These are phyloP conservation scores for Trametes hirsuta DNA, from an alignment of 1,284 basidiomycete species.

Conservation along the genomic window DNA sequence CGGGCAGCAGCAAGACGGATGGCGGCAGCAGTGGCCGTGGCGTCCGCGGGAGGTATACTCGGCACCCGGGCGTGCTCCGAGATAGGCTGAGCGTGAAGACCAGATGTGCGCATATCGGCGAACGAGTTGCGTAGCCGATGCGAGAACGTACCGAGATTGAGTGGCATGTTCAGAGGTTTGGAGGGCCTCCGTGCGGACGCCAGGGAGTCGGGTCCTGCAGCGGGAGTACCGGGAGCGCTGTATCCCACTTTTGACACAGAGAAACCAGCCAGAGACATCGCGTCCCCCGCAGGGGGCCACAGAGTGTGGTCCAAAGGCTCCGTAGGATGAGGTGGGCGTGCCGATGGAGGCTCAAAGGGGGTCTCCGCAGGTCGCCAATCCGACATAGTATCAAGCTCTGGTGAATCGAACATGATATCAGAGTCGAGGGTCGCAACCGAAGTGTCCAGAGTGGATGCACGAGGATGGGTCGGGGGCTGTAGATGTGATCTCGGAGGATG, in stretches of 20 bases:
- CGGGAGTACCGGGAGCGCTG: conserved; percentile 2
- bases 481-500: conserved; percentile 55
- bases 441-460: conserved; percentile 12
- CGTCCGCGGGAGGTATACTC: conserved; percentile 48
- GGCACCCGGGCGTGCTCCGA: conserved; percentile 33
- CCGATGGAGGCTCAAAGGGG: conserved; percentile 12
- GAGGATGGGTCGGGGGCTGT: conserved; percentile 27
- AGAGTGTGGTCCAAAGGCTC: background rate
- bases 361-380: conserved; percentile 24
- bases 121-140: conserved; percentile 63
- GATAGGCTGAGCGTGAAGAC: conserved; percentile 21
- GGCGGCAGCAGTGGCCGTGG: conserved; percentile 76
- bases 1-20: conserved; percentile 82
- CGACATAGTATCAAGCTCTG: conserved; percentile 17
- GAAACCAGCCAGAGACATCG: background rate
- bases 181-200: conserved; percentile 8
- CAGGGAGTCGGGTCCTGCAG: conserved; percentile 2
- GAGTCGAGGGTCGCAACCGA: conserved; percentile 12
- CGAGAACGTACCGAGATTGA: conserved; percentile 32
- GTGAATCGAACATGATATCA: conserved; percentile 29
- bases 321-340: background rate
- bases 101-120: conserved; percentile 45
- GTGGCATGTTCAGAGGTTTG: conserved; percentile 27
- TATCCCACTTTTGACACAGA: background rate
- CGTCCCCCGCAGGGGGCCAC: background rate